phyloP scores from a whole-genome alignment of 2,329 filamentous ascomycete genomes.

The Phaeosphaeriaceae sp. region DNA sequence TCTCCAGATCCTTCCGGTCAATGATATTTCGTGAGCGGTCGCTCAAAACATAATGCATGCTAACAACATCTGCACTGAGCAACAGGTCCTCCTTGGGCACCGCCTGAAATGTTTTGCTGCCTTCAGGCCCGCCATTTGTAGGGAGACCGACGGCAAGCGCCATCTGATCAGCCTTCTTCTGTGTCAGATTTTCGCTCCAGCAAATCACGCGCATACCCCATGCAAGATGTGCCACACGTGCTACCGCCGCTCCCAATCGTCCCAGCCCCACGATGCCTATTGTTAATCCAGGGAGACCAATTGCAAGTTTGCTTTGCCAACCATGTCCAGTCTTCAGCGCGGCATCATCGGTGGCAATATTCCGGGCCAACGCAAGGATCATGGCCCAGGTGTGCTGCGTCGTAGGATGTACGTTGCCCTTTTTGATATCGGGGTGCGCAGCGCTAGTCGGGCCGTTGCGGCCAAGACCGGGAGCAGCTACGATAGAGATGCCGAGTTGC shows the following conservation, averaged over 20 bases:
- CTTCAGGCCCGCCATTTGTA: not conserved
- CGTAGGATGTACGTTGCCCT: not conserved
- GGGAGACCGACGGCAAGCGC: not conserved
- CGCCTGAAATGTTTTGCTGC: not conserved
- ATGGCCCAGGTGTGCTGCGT: not conserved
- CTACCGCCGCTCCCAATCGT: not conserved
- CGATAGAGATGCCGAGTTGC: not conserved
- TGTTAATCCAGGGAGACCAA: not conserved
- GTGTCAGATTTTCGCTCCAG: not conserved
- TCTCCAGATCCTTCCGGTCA: not conserved
- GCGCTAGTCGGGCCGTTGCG: not conserved
- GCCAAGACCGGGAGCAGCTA: not conserved
- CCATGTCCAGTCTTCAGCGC: not conserved
- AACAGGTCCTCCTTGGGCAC: not conserved
- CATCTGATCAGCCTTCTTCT: not conserved
- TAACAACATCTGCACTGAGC: not conserved
- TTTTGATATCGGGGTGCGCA: not conserved
- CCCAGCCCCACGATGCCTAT: not conserved
- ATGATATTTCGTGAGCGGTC: not conserved
- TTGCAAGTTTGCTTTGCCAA: not conserved
- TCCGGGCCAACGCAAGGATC: not conserved
- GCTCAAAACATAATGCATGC: not conserved
- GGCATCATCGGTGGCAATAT: not conserved
- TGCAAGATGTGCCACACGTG: not conserved
- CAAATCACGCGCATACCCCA: not conserved